A percentile compares a stretch with the other conserved stretches of the same genome.
These are phyloP conservation scores for Lolium rigidum DNA, from an alignment of 176 grass and related monocot genomes.

Conservation along the genomic window DNA sequence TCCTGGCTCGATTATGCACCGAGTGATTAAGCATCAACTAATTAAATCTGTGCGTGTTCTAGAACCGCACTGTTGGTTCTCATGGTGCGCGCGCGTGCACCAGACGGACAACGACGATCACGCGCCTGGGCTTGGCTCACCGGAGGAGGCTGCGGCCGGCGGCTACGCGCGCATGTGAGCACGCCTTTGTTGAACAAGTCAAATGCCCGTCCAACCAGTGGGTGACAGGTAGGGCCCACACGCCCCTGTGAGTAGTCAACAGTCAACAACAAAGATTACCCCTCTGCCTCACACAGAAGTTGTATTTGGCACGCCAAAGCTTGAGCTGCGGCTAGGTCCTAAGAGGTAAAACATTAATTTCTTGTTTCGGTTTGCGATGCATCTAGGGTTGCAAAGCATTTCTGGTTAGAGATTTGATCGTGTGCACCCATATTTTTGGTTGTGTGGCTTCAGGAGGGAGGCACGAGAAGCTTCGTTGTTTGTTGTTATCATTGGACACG, in stretches of 20 bases:
- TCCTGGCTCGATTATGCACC: slow-evolving; percentile 28
- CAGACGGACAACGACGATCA: slow-evolving; percentile 54
- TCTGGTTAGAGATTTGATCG: no score
- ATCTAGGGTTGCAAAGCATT: no score
- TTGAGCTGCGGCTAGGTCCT: no score
- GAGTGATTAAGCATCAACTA: slow-evolving; percentile 43
- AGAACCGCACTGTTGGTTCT: slow-evolving; percentile 52
- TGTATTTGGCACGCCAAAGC: no score
- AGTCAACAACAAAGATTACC: background rate
- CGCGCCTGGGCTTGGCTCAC: slow-evolving; percentile 24
- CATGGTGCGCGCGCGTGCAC: slow-evolving; percentile 57
- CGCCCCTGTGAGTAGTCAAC: background rate
- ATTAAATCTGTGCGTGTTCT: slow-evolving; percentile 39
- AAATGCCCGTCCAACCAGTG: background rate
- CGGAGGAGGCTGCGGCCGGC: slow-evolving; percentile 20
- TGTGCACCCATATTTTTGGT: no score
- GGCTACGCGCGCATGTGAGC: slow-evolving; percentile 17
- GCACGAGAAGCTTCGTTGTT: no score
- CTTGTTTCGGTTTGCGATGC: no score
- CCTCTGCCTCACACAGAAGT: no score
- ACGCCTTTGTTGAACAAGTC: slow-evolving; percentile 37
- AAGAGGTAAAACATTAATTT: no score
- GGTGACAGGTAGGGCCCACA: background rate
- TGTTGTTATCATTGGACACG: no score
- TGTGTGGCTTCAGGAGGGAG: no score